Evolutionary conservation across 805 yeast species (phyloP).

Genomic region (Zygosaccharomyces pseudorouxii): DNA sequence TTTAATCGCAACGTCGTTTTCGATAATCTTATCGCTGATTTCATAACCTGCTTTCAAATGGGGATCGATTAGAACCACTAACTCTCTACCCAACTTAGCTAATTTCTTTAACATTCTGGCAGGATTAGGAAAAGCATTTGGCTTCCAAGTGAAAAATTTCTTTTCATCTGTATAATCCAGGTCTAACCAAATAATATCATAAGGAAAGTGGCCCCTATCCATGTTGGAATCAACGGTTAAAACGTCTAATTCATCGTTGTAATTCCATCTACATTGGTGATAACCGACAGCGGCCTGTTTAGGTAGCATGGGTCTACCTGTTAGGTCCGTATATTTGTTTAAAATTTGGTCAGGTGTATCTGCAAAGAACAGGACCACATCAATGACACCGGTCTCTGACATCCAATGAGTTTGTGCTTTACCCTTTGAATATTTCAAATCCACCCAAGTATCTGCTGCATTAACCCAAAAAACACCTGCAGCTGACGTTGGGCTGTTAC

Average conservation of each 20-base stretch:
- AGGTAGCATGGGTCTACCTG: conserved; percentile 75
- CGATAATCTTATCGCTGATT: conserved; percentile 50
- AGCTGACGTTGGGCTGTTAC: conserved; percentile 51
- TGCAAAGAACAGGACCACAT: conserved; percentile 64
- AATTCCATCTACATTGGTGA: conserved; percentile 98
- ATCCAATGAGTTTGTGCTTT: conserved; percentile 76
- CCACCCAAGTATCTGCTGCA: conserved; percentile 88
- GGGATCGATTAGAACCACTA: conserved; percentile 87
- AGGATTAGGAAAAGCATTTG: conserved; percentile 69
- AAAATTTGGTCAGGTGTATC: conserved; percentile 53
- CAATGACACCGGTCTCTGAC: conserved; percentile 83
- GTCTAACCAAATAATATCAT: conserved; percentile 92
- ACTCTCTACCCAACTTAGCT: conserved; percentile 68
- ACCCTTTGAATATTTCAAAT: conserved; percentile 40
- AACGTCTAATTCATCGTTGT: conserved; percentile 83
- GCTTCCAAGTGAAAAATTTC: conserved; percentile 90
- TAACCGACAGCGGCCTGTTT: conserved; percentile 77
- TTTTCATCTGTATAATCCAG: conserved; percentile 84
- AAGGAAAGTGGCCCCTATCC: conserved; percentile 73
- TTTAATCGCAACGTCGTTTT: conserved; percentile 44
- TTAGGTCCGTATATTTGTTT: conserved; percentile 56
- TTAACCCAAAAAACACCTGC: conserved; percentile 89
- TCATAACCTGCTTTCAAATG: conserved; percentile 72
- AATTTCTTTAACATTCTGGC: conserved; percentile 59
- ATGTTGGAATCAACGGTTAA: conserved; percentile 62